A percentile compares a stretch with the other conserved stretches of the same genome.
Evolutionary conservation across 2,329 filamentous ascomycete genomes (phyloP).

Genomic region (Neopestalotiopsis clavispora): DNA sequence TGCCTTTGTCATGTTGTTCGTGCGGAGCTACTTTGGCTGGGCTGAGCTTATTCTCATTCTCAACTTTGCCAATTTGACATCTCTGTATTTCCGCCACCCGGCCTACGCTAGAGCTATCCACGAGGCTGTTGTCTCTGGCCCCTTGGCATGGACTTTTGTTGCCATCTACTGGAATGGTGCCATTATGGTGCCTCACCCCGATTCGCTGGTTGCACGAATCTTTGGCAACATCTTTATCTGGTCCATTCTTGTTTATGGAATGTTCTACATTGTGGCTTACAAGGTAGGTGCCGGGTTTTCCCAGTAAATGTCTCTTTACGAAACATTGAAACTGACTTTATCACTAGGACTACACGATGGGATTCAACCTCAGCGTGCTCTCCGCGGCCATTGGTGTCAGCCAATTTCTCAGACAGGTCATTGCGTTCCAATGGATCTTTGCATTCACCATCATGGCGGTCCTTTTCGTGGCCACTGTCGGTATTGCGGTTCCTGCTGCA

Average conservation of each 20-base stretch:
- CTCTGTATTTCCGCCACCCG: constrained; percentile 81
- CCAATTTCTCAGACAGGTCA: constrained; percentile 73
- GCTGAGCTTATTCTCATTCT: constrained; percentile 76
- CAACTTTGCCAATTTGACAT: constrained; percentile 82
- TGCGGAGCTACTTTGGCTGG: constrained; percentile 74
- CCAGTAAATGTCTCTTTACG: background rate
- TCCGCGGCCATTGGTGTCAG: constrained; percentile 76
- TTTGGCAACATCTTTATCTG: constrained; percentile 89
- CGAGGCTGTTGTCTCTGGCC: constrained; percentile 74
- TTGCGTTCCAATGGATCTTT: constrained; percentile 92
- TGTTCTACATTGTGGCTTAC: constrained; percentile 75
- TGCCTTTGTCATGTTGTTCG: constrained; percentile 83
- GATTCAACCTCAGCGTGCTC: constrained; percentile 77
- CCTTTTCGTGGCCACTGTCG: constrained; percentile 71
- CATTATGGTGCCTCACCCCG: constrained; percentile 73
- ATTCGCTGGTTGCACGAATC: constrained; percentile 72
- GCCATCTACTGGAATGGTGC: constrained; percentile 90
- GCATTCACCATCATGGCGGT: constrained; percentile 81
- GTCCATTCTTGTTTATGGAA: constrained; percentile 77
- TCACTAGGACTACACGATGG: constrained; percentile 73
- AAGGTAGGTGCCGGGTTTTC: constrained; percentile 55
- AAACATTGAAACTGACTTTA: constrained; percentile 9
- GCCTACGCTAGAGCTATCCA: constrained; percentile 77
- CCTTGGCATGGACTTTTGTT: constrained; percentile 85
- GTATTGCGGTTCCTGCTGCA: constrained; percentile 68